Evolutionary conservation across 768 basidiomycete genomes (phyloP), one percentile per base, ranked within the genome.

Genomic region (Thelephora aurantiotincta): DNA sequence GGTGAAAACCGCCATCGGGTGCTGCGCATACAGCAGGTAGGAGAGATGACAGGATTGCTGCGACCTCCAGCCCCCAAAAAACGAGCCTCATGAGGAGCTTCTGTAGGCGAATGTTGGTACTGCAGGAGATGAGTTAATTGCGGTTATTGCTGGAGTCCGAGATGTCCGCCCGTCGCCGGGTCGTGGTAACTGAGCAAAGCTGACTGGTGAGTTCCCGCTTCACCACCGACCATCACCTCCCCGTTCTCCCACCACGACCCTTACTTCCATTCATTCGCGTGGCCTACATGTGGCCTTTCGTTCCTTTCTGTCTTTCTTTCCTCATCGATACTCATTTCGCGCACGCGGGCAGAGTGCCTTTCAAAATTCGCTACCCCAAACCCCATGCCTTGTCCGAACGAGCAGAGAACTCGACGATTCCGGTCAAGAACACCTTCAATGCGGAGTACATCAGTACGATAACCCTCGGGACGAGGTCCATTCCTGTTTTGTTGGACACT

Each of bases 361-460:
- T 69, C 50, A 46, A 51, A 45, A 54, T 60, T 33, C 62, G 52
- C 47, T 35, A 50, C 9, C 46, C 30, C 37, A 38, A 35, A 22
- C 50, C 42, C 33, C 49, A 51, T 36, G 33, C 54, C 3, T 50
- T 51, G 18, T 46, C 48, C 26, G 45, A 51, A 2, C 56, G 57
- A 20, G 54, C 50, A 37, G 20, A 26, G 16, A 48, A 58, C 49
- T 44, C 51, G 33, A 36, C 45, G 14, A 53, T 79, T 3, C 66
- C 75, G 13, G 63, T 86, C 22, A 64, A 64, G 20, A 81, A 87
- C 63, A 78, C 73, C 0, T 77, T 75, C 53, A 86, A 88, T 65
- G 69, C 77, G 0, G 77, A 84, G 56, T 88, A 88, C 57, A 75
- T 80, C 44, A 67, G 73, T 35, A 85, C 83, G 55, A 70, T 88